Percentiles rank a stretch among this genome's conserved stretches.
Conservation (phyloP, 106 monocot genomes). For the Allium fistulosum region DNA sequence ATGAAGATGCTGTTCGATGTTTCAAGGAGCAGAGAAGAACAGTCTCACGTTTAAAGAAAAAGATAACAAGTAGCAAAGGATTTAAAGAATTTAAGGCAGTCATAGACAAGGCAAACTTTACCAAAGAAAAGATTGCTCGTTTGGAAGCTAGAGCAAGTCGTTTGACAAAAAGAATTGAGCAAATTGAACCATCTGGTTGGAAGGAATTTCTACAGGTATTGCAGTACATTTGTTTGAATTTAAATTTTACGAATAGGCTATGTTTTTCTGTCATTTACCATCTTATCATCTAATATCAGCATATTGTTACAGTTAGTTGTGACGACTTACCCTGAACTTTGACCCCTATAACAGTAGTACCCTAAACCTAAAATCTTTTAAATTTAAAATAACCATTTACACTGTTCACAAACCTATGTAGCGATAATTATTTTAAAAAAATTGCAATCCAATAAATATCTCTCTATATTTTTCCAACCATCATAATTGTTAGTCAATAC, state of each 20-base stretch:
- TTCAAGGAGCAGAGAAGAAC: conserved; percentile 74
- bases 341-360: too few relatives aligned
- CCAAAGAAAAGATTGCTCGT: conserved; percentile 80
- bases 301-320: too few relatives aligned
- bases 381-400: too few relatives aligned
- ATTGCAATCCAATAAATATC: too few relatives aligned
- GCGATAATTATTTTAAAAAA: too few relatives aligned
- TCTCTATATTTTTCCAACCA: too few relatives aligned
- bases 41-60: conserved; percentile 79
- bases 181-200: conserved; percentile 99
- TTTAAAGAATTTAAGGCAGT: conserved; percentile 79
- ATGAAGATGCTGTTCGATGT: conserved; percentile 54
- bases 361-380: too few relatives aligned
- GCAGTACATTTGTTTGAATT: background rate
- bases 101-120: conserved; percentile 57
- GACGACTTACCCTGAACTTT: too few relatives aligned
- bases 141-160: conserved; percentile 63
- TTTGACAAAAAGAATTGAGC: conserved; percentile 58
- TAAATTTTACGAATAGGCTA: background rate
- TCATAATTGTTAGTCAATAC: too few relatives aligned
- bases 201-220: conserved; percentile 95
- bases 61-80: conserved; percentile 58
- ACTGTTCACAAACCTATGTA: too few relatives aligned
- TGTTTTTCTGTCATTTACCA: background rate
- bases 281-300: background rate